These are phyloP conservation scores for Alliaria petiolata DNA, from an alignment of 345 rosid genomes.

Conservation along the genomic window DNA sequence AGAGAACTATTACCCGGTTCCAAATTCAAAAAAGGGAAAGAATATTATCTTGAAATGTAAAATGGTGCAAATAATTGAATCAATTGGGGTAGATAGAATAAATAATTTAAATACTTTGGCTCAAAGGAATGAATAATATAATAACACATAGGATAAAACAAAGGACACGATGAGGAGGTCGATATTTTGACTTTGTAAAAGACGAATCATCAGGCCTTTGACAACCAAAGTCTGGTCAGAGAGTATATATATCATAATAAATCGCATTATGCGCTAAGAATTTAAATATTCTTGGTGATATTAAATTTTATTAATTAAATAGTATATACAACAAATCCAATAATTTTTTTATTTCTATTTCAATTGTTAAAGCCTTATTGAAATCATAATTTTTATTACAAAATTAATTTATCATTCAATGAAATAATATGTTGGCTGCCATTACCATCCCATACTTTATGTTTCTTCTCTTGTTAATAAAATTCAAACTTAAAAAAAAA, in stretches of 20 bases:
- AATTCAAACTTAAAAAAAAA: too few relatives aligned
- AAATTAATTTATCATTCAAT: too few relatives aligned
- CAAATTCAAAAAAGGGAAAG: background rate
- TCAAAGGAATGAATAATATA: background rate
- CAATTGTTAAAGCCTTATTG: too few relatives aligned
- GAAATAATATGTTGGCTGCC: too few relatives aligned
- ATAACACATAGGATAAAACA: background rate
- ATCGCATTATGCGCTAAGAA: background rate
- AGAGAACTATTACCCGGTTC: background rate
- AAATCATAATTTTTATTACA: too few relatives aligned
- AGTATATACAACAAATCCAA: background rate
- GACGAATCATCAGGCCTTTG: conserved; percentile 20
- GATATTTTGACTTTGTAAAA: conserved; percentile 20
- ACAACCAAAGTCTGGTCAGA: conserved; percentile 25
- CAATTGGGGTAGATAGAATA: conserved; percentile 10
- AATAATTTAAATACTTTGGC: background rate
- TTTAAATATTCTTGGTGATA: background rate
- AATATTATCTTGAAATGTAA: conserved; percentile 14
- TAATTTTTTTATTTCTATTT: too few relatives aligned
- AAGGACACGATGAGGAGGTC: background rate
- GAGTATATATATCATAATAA: conserved; percentile 4
- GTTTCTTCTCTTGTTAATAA: too few relatives aligned
- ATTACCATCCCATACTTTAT: too few relatives aligned
- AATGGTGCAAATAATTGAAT: conserved; percentile 16
- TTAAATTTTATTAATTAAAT: background rate